These are phyloP conservation scores for Exserohilum rostratum DNA, from an alignment of 2,329 filamentous ascomycete genomes.

Conservation along the genomic window DNA sequence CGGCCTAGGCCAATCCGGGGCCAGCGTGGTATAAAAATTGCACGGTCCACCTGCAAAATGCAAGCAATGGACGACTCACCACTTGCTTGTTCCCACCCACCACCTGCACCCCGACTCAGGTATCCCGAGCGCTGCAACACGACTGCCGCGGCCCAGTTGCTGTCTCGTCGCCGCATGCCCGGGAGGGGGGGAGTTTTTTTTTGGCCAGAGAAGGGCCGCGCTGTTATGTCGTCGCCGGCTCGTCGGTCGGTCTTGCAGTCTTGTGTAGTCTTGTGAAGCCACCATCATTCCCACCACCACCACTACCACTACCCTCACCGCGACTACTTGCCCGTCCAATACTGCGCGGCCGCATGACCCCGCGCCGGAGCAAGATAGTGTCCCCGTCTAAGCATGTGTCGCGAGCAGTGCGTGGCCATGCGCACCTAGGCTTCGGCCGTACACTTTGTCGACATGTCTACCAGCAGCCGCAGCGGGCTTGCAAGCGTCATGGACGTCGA, in stretches of 20 bases:
- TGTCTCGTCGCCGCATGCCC: not conserved
- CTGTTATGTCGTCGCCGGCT: too few relatives aligned
- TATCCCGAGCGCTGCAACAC: constrained; percentile 1
- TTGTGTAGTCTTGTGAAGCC: not conserved
- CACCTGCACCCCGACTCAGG: constrained; percentile 8
- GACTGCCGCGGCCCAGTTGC: constrained; percentile 2
- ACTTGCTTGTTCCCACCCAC: constrained; percentile 12
- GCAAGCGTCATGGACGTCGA: constrained; percentile 38
- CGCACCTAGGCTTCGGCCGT: not conserved
- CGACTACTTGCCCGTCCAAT: not conserved
- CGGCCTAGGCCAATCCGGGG: constrained; percentile 15
- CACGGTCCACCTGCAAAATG: constrained; percentile 10
- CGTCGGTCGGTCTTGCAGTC: too few relatives aligned
- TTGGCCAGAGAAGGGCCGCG: too few relatives aligned
- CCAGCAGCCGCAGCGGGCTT: constrained; percentile 18
- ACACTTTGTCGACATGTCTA: constrained; percentile 5
- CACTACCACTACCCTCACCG: not conserved
- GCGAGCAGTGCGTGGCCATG: constrained; percentile 11
- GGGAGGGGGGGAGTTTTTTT: too few relatives aligned
- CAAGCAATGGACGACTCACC: constrained; percentile 3
- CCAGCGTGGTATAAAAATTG: constrained; percentile 10
- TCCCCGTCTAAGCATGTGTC: not conserved
- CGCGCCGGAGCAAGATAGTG: constrained; percentile 1
- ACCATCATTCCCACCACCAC: not conserved
- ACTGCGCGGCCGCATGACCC: too few relatives aligned